Conservation (phyloP, 148 eudicot species). For the Diospyros lotus region DNA sequence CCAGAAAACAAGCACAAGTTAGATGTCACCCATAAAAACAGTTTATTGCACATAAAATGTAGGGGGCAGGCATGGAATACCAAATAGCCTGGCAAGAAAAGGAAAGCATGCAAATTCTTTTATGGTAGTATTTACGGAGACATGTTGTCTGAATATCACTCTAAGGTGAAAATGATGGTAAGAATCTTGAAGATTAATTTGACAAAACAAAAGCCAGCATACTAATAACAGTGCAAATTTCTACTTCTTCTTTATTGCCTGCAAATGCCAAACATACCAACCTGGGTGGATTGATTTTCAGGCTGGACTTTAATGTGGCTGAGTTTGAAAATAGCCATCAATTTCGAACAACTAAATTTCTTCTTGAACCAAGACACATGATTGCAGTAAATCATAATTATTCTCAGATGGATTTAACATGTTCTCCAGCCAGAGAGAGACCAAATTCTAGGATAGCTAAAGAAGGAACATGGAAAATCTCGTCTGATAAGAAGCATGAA, state of each 20-base stretch:
- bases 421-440: constrained; percentile 1
- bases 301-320: not conserved
- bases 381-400: not conserved
- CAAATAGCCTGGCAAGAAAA: not conserved
- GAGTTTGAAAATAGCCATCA: not conserved
- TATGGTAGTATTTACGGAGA: not conserved
- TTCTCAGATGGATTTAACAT: not conserved
- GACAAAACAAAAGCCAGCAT: not conserved
- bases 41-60: not conserved
- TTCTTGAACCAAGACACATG: not conserved
- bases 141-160: not conserved
- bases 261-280: not conserved
- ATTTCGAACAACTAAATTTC: not conserved
- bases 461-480: not conserved
- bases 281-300: not conserved
- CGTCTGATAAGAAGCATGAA: not conserved
- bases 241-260: not conserved
- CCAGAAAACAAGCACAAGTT: constrained; percentile 3
- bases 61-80: not conserved
- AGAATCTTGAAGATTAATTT: not conserved
- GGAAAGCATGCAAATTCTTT: not conserved
- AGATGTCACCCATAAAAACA: constrained; percentile 4
- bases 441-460: not conserved
- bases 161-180: not conserved
- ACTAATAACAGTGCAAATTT: not conserved